Conservation (phyloP, 1,139 yeast species). For the Debaryomyces psychrophilus region DNA sequence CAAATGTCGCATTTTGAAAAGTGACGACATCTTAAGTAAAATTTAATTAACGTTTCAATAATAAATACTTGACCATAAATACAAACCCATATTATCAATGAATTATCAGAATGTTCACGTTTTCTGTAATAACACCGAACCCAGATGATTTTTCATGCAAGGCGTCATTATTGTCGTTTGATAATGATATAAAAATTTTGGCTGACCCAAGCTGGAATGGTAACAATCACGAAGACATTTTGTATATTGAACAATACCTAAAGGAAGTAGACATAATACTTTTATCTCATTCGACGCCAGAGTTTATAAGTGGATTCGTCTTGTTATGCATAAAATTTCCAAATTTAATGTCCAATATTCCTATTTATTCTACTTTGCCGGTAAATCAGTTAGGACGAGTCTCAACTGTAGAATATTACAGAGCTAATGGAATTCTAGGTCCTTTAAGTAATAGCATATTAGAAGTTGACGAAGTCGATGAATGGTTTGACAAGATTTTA, state of each 20-base stretch:
- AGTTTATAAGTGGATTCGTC: slow-evolving; percentile 81
- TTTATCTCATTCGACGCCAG: slow-evolving; percentile 83
- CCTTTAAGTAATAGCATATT: slow-evolving; percentile 64
- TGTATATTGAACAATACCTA: slow-evolving; percentile 48
- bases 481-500: slow-evolving; percentile 69
- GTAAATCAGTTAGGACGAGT: slow-evolving; percentile 85
- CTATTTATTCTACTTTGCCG: slow-evolving; percentile 87
- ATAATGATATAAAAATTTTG: slow-evolving; percentile 51
- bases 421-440: slow-evolving; percentile 74
- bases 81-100: background rate
- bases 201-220: slow-evolving; percentile 82
- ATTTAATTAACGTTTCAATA: slow-evolving; percentile 2
- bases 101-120: slow-evolving; percentile 38
- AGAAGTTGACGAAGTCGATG: slow-evolving; percentile 77
- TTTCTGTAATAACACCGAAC: slow-evolving; percentile 40
- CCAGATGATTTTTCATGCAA: slow-evolving; percentile 37
- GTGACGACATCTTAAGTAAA: slow-evolving; percentile 1
- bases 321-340: slow-evolving; percentile 66
- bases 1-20: slow-evolving; percentile 6
- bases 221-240: slow-evolving; percentile 34
- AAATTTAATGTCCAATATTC: slow-evolving; percentile 60
- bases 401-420: slow-evolving; percentile 78
- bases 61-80: background rate
- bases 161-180: slow-evolving; percentile 49
- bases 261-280: slow-evolving; percentile 67